Evolutionary conservation across 805 yeast genomes (phyloP).

Genomic region (Priceomyces melissophilus): DNA sequence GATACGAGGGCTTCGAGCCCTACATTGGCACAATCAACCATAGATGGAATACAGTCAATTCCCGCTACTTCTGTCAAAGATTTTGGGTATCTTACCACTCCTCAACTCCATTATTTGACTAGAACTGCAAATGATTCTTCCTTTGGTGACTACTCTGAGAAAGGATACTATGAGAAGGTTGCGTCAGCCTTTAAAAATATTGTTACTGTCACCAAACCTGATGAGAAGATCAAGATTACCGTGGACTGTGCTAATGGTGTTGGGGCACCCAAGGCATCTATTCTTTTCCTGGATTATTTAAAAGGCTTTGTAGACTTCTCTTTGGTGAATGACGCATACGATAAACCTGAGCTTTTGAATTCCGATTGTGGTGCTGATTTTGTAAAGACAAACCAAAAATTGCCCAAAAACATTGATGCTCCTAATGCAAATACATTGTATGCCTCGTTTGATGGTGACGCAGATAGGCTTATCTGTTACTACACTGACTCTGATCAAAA

Average conservation of each 20-base stretch:
- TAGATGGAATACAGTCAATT: slow-evolving; percentile 55
- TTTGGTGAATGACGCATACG: slow-evolving; percentile 53
- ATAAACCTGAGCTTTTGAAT: slow-evolving; percentile 60
- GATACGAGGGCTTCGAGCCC: slow-evolving; percentile 90
- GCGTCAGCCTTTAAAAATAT: slow-evolving; percentile 50
- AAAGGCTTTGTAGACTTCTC: slow-evolving; percentile 36
- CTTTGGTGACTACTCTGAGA: slow-evolving; percentile 62
- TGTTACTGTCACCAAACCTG: slow-evolving; percentile 20
- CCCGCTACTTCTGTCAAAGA: slow-evolving; percentile 45
- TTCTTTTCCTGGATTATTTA: slow-evolving; percentile 44
- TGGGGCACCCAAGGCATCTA: slow-evolving; percentile 72
- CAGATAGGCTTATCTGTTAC: slow-evolving; percentile 89
- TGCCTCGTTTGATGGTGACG: slow-evolving; percentile 95
- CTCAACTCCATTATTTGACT: slow-evolving; percentile 87
- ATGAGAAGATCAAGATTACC: slow-evolving; percentile 43
- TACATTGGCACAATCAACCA: slow-evolving; percentile 51
- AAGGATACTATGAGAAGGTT: slow-evolving; percentile 68
- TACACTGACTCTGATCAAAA: slow-evolving; percentile 37
- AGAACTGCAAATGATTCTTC: slow-evolving; percentile 62
- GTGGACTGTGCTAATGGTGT: slow-evolving; percentile 97
- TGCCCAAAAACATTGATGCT: slow-evolving; percentile 57
- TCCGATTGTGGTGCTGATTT: slow-evolving; percentile 90
- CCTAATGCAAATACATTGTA: slow-evolving; percentile 50
- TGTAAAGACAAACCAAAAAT: slow-evolving; percentile 82
- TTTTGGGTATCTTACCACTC: slow-evolving; percentile 80